Conservation (phyloP, 345 rosid genomes). For the Populus euphratica region DNA sequence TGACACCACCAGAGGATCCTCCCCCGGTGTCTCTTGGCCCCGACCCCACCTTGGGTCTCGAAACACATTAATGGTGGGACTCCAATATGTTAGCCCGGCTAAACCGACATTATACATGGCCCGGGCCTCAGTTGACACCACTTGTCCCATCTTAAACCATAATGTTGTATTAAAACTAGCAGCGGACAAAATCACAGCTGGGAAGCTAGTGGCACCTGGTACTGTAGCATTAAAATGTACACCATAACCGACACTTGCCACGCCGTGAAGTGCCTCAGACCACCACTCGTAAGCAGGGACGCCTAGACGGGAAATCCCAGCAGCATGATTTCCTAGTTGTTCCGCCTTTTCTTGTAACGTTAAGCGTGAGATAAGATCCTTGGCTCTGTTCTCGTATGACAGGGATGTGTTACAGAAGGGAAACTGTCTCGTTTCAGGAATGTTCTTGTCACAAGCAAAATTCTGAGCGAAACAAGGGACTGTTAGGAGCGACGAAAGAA, state of each 20-base stretch:
- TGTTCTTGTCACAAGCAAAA: constrained; percentile 41
- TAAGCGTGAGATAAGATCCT: constrained; percentile 43
- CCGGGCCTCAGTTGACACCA: constrained; percentile 71
- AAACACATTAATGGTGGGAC: constrained; percentile 62
- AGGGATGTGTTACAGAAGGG: constrained; percentile 44
- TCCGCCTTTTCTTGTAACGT: constrained; percentile 52
- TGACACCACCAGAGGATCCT: constrained; percentile 73
- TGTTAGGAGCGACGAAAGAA: constrained; percentile 17
- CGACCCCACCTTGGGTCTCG: constrained; percentile 92
- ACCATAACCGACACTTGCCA: constrained; percentile 15
- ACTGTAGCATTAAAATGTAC: constrained; percentile 16
- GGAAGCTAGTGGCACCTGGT: constrained; percentile 25
- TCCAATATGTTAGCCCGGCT: constrained; percentile 69
- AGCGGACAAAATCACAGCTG: constrained; percentile 18
- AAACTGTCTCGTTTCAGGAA: constrained; percentile 29
- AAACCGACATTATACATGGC: constrained; percentile 75
- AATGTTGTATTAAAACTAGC: constrained; percentile 19
- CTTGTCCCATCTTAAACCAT: constrained; percentile 30
- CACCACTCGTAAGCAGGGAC: constrained; percentile 26
- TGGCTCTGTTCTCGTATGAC: constrained; percentile 44
- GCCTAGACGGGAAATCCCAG: constrained; percentile 16
- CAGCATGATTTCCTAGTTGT: constrained; percentile 18
- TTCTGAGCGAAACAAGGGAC: constrained; percentile 21
- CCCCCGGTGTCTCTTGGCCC: constrained; percentile 93
- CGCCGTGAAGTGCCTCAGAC: constrained; percentile 30